Conservation (phyloP, 1,139 yeast species). For the Sugiyamaella sp. region DNA sequence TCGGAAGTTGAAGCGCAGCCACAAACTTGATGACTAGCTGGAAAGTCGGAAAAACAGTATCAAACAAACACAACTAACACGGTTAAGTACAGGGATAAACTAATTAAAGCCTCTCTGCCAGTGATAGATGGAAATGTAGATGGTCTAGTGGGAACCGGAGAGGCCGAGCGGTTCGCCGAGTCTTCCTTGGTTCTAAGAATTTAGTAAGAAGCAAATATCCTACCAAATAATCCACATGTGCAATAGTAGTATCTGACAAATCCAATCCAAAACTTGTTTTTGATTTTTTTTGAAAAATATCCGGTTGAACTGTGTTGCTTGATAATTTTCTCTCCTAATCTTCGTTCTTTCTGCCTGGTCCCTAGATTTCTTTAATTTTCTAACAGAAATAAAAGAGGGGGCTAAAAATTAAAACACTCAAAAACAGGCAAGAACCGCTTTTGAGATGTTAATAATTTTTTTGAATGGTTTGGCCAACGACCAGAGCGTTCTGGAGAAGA, state of each 20-base stretch:
- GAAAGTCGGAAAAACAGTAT: neutral
- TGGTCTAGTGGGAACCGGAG: neutral
- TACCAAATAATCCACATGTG: neutral
- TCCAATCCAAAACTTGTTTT: neutral
- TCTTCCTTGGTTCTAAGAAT: neutral
- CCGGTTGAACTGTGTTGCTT: neutral
- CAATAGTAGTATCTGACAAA: constrained; percentile 1
- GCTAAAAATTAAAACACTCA: constrained; percentile 16
- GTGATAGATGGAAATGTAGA: constrained; percentile 1
- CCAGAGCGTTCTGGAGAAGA: constrained; percentile 21
- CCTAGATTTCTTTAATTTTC: constrained; percentile 3
- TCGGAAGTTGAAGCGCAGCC: neutral
- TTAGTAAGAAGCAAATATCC: neutral
- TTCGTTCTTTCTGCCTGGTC: constrained; percentile 5
- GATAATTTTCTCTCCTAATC: neutral
- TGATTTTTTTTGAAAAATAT: neutral
- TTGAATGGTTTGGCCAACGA: constrained; percentile 19
- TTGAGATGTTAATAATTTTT: constrained; percentile 17
- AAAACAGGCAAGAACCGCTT: constrained; percentile 13
- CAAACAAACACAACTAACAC: neutral
- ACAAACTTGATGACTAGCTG: neutral
- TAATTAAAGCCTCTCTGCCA: constrained; percentile 21
- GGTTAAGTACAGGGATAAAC: constrained; percentile 10
- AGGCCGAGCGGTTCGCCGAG: neutral
- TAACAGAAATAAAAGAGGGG: constrained; percentile 3